Evolutionary conservation across 208 protist genomes (phyloP), one percentile per base, ranked within the genome.

Genomic region (Porcisia hertigi): DNA sequence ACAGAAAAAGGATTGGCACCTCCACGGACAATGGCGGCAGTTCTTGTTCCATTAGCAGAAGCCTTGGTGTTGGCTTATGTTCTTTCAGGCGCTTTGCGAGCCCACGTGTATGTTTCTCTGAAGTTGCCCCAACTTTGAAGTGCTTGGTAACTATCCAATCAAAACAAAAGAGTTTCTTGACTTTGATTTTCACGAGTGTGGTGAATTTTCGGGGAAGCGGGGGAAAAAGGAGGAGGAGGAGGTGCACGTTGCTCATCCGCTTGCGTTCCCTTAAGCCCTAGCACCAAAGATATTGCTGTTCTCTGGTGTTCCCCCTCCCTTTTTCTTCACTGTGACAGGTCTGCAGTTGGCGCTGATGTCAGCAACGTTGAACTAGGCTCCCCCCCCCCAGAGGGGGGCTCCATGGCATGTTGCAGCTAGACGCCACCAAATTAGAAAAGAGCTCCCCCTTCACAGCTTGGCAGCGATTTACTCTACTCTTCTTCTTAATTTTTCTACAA

Each of bases 131-230:
- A 34, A 52, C 8, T 49, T 63, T 14, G 7, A 75, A 65, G 55
- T 60, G 20, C 52, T 60, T 47, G 34, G 41, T 5, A 49, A 23
- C 55, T 23, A 25, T 47, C 7, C 36, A 41, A 75, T 34, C 25
- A 66, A 16, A 53, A 34, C 39, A 73, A 76, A 54, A 23, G 1
- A 39, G 59, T 43, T 58, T 65, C 41, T 76, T 41, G 16, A 69
- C 36, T 30, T 5, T 45, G 23, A 16, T 45, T 16, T 52, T 43
- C 52, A 60, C 41, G 70, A 25, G 36, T 14, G 8, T 67, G 63
- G 30, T 30, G 30, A 30, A 30, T 30, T 30, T 30, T 30, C 30
- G 30, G 30, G 30, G 30, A 30, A 30, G 30, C 30, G 30, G 30
- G 30, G 30, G 30, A 30, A 47, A n/a, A 25, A 34, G 8, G 9